Evolutionary conservation across 2,329 filamentous ascomycete genomes (phyloP), one percentile per base, ranked within the genome.

Genomic region (Fusarium neocosmosporiellum): DNA sequence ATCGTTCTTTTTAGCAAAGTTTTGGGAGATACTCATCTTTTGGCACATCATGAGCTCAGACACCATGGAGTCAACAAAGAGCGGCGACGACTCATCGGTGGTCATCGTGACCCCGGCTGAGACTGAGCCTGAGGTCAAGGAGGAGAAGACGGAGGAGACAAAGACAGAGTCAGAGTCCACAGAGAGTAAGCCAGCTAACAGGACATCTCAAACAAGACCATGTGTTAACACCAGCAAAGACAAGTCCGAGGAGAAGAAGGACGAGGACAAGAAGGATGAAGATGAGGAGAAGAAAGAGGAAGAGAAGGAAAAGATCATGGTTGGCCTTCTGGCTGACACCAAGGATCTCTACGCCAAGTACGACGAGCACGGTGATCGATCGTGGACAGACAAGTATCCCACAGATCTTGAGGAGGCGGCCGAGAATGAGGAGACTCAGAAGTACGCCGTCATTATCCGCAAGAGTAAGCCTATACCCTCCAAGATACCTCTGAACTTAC

Each of bases 371-470:
- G 88, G 87, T 11, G 81, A 84, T 36, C 82, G 83, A 67, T 87
- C 87, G 48, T 91, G 89, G 89, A 86, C 87, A 9, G 85, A 88
- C 62, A 85, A 87, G 66, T 84, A 86, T 31, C 89, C 89, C 1
- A 83, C 87, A 55, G 86, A 89, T 69, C 81, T 88, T 5, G 83
- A 86, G 53, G 86, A 88, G 59, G 86, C 88, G 0, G 89, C 86
- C 6, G 90, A 92, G 76, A 89, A 91, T 71, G 86, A 88, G 20
- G 86, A 90, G 72, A 91, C 89, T 2, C 86, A 87, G 37, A 89
- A 88, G 71, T 92, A 87, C 76, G 90, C 90, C 2, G 82, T 91
- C 57, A 81, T 92, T 31, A 85, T 90, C 1, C 87, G 89, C 50
- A 88, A 92, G 76, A 76, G 78, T 78, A 65, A 63, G 78, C 73